Conservation (phyloP, 1,284 basidiomycete genomes). For the Wallemia hederae region DNA sequence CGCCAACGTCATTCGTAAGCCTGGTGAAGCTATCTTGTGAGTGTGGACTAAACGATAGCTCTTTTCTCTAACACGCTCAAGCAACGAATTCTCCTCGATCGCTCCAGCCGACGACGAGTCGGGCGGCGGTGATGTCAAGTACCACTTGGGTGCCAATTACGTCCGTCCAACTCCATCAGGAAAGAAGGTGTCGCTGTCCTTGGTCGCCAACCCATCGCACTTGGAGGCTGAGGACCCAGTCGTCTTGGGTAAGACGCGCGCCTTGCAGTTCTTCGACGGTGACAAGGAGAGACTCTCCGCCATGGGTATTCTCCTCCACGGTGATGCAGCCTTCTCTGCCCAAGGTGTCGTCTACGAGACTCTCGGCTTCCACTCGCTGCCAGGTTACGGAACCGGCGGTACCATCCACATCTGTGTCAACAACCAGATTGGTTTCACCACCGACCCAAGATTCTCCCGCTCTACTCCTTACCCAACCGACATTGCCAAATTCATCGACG, state of each 20-base stretch:
- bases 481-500: constrained; percentile 92
- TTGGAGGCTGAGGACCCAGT: constrained; percentile 91
- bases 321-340: constrained; percentile 94
- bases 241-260: constrained; percentile 89
- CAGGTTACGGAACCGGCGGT: constrained; percentile 84
- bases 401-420: constrained; percentile 97
- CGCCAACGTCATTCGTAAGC: constrained; percentile 94
- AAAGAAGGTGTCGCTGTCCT: constrained; percentile 87
- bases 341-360: constrained; percentile 99
- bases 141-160: constrained; percentile 85
- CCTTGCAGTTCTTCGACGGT: constrained; percentile 77
- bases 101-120: constrained; percentile 34
- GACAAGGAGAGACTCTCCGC: constrained; percentile 55
- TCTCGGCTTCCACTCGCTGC: constrained; percentile 90
- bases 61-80: not conserved
- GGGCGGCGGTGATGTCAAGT: constrained; percentile 84
- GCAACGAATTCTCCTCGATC: constrained; percentile 62
- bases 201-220: constrained; percentile 97
- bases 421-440: constrained; percentile 99
- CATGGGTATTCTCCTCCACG: constrained; percentile 86
- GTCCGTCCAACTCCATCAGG: constrained; percentile 91
- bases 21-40: constrained; percentile 70
- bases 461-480: constrained; percentile 98
- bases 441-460: constrained; percentile 86
- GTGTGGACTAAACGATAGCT: not conserved